Percentiles rank a stretch among this genome's conserved stretches.
These are phyloP conservation scores for Wallacemonas sp. DNA, from an alignment of 208 protist genomes.

Conservation along the genomic window DNA sequence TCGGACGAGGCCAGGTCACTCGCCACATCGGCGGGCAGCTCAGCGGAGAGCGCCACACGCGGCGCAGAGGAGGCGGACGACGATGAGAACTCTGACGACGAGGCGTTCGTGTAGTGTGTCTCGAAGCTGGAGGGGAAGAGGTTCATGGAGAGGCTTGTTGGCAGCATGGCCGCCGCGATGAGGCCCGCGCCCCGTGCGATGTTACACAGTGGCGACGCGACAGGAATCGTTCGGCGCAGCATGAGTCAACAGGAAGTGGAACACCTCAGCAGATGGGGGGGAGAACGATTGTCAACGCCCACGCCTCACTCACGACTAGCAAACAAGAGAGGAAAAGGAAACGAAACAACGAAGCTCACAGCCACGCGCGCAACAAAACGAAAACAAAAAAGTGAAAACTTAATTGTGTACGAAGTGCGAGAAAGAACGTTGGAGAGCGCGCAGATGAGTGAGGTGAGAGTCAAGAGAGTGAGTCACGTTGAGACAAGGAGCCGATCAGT, in stretches of 20 bases:
- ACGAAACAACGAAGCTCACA: no score
- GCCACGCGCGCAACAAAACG: no score
- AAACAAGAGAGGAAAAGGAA: background rate
- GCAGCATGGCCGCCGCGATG: slow-evolving; percentile 33
- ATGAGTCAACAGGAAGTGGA: no score
- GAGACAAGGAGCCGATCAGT: no score
- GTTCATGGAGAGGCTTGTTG: slow-evolving; percentile 8
- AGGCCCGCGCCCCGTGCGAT: slow-evolving; percentile 48
- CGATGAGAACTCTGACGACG: background rate
- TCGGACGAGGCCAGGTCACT: background rate
- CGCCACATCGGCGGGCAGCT: background rate
- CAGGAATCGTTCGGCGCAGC: slow-evolving; percentile 22
- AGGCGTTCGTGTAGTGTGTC: slow-evolving; percentile 6
- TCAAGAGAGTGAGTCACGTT: no score
- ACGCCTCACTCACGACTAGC: no score
- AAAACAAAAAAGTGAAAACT: no score
- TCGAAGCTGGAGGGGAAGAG: slow-evolving; percentile 9
- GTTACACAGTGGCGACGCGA: slow-evolving; percentile 39
- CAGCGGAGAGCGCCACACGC: background rate
- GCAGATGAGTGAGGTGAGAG: no score
- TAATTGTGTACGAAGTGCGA: no score
- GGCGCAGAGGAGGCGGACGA: background rate
- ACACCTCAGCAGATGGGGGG: background rate
- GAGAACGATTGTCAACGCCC: no score
- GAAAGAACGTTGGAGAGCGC: no score